Percentiles rank a stretch among this genome's conserved stretches.
phyloP scores from a whole-genome alignment of 371 early-diverging fungal species.

The Rhizopus delemar region DNA sequence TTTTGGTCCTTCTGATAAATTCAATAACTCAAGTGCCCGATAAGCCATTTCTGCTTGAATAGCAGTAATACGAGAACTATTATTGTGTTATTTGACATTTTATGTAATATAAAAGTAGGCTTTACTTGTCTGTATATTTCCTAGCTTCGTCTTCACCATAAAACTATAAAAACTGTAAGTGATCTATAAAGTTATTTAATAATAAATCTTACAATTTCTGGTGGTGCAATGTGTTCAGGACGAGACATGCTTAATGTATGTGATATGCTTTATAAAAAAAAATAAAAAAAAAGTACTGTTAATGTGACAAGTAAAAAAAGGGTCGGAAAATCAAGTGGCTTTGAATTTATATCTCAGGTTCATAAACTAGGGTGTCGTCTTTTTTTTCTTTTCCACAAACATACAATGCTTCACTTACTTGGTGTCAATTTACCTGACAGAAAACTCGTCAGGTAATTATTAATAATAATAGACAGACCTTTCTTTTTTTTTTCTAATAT shows the following conservation, averaged over 20 bases:
- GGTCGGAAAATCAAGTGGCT: conserved; percentile 14
- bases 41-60: conserved; percentile 95
- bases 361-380: background rate
- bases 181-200: background rate
- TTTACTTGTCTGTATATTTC: conserved; percentile 94
- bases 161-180: conserved; percentile 51
- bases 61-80: conserved; percentile 84
- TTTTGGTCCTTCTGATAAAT: conserved; percentile 76
- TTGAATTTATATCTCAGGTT: conserved; percentile 12
- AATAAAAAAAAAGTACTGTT: background rate
- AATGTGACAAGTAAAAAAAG: background rate
- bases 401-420: conserved; percentile 80
- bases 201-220: conserved; percentile 80
- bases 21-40: conserved; percentile 89
- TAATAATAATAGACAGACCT: too few species aligned
- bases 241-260: conserved; percentile 68
- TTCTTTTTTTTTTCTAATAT: background rate
- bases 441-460: conserved; percentile 68
- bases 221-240: conserved; percentile 95
- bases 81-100: background rate
- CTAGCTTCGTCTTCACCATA: conserved; percentile 90
- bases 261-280: conserved; percentile 16
- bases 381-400: background rate
- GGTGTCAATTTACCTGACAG: conserved; percentile 94
- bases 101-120: background rate